These are phyloP conservation scores for Neolentinus lepideus DNA, from an alignment of 1,284 basidiomycete species.

Conservation along the genomic window DNA sequence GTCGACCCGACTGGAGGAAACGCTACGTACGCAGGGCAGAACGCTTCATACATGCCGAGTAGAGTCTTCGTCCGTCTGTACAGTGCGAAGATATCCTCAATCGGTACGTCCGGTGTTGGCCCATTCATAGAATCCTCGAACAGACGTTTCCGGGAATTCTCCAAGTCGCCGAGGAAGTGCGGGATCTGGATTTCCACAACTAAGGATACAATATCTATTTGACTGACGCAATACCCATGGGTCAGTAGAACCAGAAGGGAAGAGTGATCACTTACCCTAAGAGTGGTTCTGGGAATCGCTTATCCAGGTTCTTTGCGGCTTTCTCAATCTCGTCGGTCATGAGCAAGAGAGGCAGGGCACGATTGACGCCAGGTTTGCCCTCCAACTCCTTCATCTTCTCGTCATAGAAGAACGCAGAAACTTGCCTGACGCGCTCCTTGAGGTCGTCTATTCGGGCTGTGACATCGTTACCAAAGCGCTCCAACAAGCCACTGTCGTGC, in stretches of 20 bases:
- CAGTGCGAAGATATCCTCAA: constrained; percentile 85
- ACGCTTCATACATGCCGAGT: constrained; percentile 74
- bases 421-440: constrained; percentile 58
- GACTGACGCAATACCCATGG: constrained; percentile 30
- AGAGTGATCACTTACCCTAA: constrained; percentile 50
- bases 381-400: constrained; percentile 65
- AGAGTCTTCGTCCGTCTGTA: constrained; percentile 74
- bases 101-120: constrained; percentile 70
- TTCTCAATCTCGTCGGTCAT: constrained; percentile 91
- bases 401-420: constrained; percentile 67
- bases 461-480: constrained; percentile 62
- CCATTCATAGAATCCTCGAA: constrained; percentile 76
- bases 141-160: constrained; percentile 61
- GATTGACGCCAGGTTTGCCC: constrained; percentile 63
- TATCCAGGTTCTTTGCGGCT: constrained; percentile 74
- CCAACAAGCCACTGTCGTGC: constrained; percentile 59
- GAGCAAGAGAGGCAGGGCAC: constrained; percentile 71
- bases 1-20: neutral
- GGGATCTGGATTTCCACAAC: constrained; percentile 72
- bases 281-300: constrained; percentile 78
- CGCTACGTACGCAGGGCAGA: constrained; percentile 65
- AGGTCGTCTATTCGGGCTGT: constrained; percentile 61
- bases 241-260: constrained; percentile 4
- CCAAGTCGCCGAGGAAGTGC: constrained; percentile 70
- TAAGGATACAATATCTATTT: constrained; percentile 76